Conservation (phyloP, 768 basidiomycete species). For the Rhodocollybia butyracea region DNA sequence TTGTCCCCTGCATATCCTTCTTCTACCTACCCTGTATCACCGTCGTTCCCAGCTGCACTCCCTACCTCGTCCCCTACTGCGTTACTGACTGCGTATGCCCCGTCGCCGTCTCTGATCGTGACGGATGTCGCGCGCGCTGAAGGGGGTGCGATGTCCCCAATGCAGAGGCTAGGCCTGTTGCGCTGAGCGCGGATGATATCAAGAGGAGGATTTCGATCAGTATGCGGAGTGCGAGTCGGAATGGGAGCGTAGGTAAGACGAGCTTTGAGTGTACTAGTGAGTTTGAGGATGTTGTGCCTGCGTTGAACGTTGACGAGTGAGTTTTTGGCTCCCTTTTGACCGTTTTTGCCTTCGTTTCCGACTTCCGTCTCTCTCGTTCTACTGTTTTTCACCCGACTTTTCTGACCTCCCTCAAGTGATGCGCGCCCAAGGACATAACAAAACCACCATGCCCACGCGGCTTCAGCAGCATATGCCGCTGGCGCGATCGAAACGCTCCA, state of each 20-base stretch:
- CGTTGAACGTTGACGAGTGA: constrained; percentile 55
- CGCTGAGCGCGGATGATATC: constrained; percentile 18
- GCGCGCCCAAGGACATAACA: constrained; percentile 48
- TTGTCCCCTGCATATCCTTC: too few species aligned
- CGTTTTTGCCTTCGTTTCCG: not conserved
- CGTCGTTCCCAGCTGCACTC: not conserved
- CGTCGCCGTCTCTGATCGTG: too few species aligned
- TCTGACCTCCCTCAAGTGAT: constrained; percentile 51
- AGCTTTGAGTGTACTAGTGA: constrained; percentile 19
- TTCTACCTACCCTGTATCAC: too few species aligned
- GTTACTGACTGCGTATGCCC: too few species aligned
- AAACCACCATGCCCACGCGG: too few species aligned
- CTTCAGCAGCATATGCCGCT: too few species aligned
- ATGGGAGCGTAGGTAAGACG: not conserved
- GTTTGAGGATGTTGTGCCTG: constrained; percentile 63
- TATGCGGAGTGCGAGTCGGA: not conserved
- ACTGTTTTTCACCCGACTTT: too few species aligned
- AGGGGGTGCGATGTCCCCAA: constrained; percentile 14
- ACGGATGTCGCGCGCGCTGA: not conserved
- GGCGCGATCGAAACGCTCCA: constrained; percentile 23
- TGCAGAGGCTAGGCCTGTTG: constrained; percentile 15
- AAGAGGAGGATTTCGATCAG: constrained; percentile 13
- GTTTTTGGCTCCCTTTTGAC: not conserved
- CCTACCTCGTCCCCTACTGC: too few species aligned
- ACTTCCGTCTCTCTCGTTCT: not conserved